These are phyloP conservation scores for Sutorius australiensis DNA, from an alignment of 768 basidiomycete genomes.

Conservation along the genomic window DNA sequence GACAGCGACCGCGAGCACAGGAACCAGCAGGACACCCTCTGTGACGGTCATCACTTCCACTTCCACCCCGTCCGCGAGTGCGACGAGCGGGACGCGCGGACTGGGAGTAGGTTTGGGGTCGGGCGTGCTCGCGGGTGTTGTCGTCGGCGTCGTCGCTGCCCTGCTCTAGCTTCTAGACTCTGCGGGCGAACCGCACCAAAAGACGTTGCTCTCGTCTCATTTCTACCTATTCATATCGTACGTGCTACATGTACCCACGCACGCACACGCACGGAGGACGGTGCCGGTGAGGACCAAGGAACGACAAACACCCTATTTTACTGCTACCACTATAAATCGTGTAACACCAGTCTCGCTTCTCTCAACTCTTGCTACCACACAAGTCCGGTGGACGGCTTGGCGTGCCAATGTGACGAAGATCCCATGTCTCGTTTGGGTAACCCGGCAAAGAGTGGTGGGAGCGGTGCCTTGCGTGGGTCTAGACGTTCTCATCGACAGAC, in stretches of 20 bases:
- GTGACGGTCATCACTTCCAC: background rate
- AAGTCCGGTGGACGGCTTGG: too few relatives aligned
- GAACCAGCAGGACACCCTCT: background rate
- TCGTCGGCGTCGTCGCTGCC: conserved; percentile 4
- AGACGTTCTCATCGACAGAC: too few relatives aligned
- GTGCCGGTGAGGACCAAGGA: background rate
- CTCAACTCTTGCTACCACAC: too few relatives aligned
- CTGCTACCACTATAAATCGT: background rate
- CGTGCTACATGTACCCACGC: background rate
- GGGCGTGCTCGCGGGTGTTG: background rate
- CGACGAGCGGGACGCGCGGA: conserved; percentile 7
- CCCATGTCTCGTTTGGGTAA: too few relatives aligned
- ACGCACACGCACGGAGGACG: background rate
- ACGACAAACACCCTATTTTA: background rate
- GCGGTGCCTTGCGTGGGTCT: too few relatives aligned
- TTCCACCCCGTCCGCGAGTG: conserved; percentile 1
- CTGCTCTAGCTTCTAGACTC: background rate
- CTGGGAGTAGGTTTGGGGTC: background rate
- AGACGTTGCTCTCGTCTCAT: background rate
- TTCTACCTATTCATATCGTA: background rate
- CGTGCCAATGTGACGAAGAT: too few relatives aligned
- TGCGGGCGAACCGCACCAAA: background rate
- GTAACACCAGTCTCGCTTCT: background rate
- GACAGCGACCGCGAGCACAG: background rate
- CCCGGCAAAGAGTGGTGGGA: too few relatives aligned